Conservation (phyloP, 1,139 yeast genomes). For the Kodamaea plutei region DNA sequence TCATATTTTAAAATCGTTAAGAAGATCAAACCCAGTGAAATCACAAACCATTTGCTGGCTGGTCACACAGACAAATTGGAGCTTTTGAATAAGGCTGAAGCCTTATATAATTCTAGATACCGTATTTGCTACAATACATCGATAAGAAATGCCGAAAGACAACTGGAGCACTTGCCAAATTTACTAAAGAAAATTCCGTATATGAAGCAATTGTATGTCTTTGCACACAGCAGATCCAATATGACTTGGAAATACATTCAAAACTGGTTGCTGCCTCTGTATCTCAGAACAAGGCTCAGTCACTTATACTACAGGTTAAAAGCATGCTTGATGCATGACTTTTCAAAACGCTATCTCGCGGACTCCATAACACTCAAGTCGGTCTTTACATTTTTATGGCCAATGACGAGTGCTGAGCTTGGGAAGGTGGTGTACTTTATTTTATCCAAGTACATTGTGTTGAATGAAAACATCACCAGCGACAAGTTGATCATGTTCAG, state of each 20-base stretch:
- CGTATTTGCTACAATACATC: conserved; percentile 3
- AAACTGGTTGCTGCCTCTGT: conserved; percentile 1
- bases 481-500: conserved; percentile 40
- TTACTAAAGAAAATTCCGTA: conserved; percentile 2
- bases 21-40: conserved; percentile 31
- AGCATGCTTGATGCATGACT: conserved; percentile 37
- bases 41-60: conserved; percentile 31
- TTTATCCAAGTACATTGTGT: conserved; percentile 9
- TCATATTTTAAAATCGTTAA: conserved; percentile 36
- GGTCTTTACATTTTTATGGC: conserved; percentile 39
- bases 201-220: conserved; percentile 2
- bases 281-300: conserved; percentile 1
- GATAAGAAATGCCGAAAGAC: conserved; percentile 4
- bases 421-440: conserved; percentile 22
- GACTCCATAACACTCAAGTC: conserved; percentile 26
- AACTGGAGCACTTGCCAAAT: conserved; percentile 2
- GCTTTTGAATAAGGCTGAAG: conserved; percentile 11
- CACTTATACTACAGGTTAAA: conserved; percentile 20
- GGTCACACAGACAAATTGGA: conserved; percentile 27
- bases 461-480: conserved; percentile 21
- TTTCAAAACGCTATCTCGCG: conserved; percentile 23
- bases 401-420: conserved; percentile 33
- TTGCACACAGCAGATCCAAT: neutral
- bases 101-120: conserved; percentile 6
- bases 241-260: neutral